Percentiles rank a stretch among this genome's conserved stretches.
These are phyloP conservation scores for Pythium volutum DNA, from an alignment of 352 stramenopile species.

Conservation along the genomic window DNA sequence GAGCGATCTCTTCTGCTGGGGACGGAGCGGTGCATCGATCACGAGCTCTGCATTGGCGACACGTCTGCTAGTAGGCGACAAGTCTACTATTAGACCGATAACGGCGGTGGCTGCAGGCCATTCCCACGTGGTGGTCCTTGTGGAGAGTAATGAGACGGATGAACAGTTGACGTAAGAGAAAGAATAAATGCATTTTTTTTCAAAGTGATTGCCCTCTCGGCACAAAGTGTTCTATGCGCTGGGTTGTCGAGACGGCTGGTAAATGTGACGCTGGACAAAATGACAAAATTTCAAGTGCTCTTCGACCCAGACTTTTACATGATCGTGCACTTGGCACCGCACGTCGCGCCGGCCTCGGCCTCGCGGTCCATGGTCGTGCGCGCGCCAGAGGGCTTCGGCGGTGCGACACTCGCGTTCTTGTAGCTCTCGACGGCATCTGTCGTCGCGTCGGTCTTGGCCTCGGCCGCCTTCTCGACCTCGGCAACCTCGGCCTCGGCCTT, in stretches of 20 bases:
- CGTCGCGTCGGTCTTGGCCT: background rate
- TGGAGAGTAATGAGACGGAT: background rate
- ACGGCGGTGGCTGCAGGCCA: conserved; percentile 1
- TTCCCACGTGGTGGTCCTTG: conserved; percentile 8
- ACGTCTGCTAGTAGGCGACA: too few species aligned
- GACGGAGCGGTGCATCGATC: conserved; percentile 8
- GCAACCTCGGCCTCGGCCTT: conserved; percentile 24
- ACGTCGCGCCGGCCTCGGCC: conserved; percentile 44
- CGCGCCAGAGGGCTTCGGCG: conserved; percentile 19
- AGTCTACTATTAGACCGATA: background rate
- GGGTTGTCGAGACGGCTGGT: background rate
- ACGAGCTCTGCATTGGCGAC: background rate
- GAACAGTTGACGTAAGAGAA: background rate
- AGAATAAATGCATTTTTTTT: background rate
- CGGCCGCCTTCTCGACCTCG: conserved; percentile 13
- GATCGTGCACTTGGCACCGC: conserved; percentile 40
- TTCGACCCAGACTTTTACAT: conserved; percentile 41
- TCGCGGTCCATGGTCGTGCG: conserved; percentile 50
- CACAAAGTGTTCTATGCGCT: conserved; percentile 8
- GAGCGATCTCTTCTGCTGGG: conserved; percentile 56
- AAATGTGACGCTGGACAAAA: conserved; percentile 6
- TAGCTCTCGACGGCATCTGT: conserved; percentile 46
- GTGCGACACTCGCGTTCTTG: conserved; percentile 63
- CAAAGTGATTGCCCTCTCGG: conserved; percentile 1
- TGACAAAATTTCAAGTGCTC: conserved; percentile 17